Evolutionary conservation across 2,329 filamentous ascomycete species (phyloP), one percentile per base, ranked within the genome.

Genomic region (Periconia digitata): DNA sequence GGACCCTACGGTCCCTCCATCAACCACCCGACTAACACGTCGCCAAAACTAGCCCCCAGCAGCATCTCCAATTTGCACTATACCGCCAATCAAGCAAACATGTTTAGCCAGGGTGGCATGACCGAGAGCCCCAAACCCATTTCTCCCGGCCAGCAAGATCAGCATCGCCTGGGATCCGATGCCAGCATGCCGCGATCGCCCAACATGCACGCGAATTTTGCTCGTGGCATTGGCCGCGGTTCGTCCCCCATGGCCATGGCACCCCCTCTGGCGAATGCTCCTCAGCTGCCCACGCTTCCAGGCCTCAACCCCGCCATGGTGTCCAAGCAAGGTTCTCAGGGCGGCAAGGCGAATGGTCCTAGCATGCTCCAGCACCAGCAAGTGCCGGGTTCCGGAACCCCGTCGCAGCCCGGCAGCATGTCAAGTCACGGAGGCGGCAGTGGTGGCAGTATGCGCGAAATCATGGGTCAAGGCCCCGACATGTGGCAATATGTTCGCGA

Each of bases 61-160:
- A 69, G 62, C 52, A 55, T 70, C n/a, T 66, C 67, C 8, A 68
- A 66, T 13, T 54, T 72, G 17, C 69, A 71, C 49, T 62, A 57
- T 37, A 64, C 63, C 46, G 60, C 66, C 32, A 66, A 58, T 29
- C 64, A 69, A 54, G 46, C 75, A 76, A 40, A 81, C 80, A 80
- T 91, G 55, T 95, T 90, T 66, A 81, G 84, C 8, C 85, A 90
- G 55, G 81, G 82, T 44, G 73, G 74, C 45, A 88, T 95, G 76
- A 94, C 88, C 3, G 90, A 96, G 70, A 95, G 89, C 56, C 90
- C 91, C 0, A 95, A 92, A 65, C 87, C 91, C 3, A 76, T 95
- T 35, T 91, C 86, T 51, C 87, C 87, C n/a, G 79, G 79, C 16
- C 76, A 77, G 48, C 74, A 76, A 54, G 75, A 79, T 17, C 76